Evolutionary conservation across 345 rosid genomes (phyloP), one percentile per base, ranked within the genome.

Genomic region (Anacardium occidentale): DNA sequence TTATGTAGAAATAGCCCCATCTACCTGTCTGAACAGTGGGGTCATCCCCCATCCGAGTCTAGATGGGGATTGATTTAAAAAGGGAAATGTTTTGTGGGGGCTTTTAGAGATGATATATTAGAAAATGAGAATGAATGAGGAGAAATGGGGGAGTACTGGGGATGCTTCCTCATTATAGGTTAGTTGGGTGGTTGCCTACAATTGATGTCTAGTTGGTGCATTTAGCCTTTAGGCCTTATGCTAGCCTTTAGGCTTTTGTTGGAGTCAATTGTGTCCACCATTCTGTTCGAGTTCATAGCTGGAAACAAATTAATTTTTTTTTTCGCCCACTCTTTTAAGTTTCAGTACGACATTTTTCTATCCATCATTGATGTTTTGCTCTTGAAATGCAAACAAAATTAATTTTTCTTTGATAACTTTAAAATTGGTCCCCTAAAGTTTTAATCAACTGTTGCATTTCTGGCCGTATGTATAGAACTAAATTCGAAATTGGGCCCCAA

Each of bases 111-210:
- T 50, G 51, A 12, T 13, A 2, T 26, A 10, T 18, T 17, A 47
- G 10, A 26, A 11, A 66, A 66, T 26, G 26, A 7, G 45, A 64
- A 64, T 64, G 70, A 15, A 18, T 25, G 37, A 64, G 22, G 40
- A 48, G 70, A 51, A 50, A 52, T 51, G 25, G 10, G 1, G 51
- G 32, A 1, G 10, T 25, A 5, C 24, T 26, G 58, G 57, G 69
- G 24, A 9, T 66, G 10, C 3, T 9, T 32, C 21, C 57, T 48
- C 69, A n/a, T 32, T 24, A 32, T 69, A 62, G 37, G 56, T 29
- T 29, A 29, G 32, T 55, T 69, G 45, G 62, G 55, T 62, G 78
- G 56, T 62, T 54, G 69, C 18, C n/a, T n/a, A 69, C 52, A 24
- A 62, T 60, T 68, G 55, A 44, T 50, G 42, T 24, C 69, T 50